These are phyloP conservation scores for Kwoniella botswanensis DNA, from an alignment of 768 basidiomycete genomes.

Conservation along the genomic window DNA sequence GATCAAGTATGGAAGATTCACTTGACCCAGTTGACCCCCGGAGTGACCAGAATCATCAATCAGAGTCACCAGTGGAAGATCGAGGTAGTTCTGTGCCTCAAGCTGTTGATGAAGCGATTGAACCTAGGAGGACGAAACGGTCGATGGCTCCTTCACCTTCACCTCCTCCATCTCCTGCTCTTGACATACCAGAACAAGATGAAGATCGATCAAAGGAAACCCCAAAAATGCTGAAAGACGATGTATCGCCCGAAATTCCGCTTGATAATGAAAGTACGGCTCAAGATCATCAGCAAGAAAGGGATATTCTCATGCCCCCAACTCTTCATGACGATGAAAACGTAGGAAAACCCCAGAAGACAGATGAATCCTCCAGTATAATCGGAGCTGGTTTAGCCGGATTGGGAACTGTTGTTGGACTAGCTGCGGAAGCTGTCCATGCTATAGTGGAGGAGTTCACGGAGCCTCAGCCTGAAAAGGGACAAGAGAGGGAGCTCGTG, in stretches of 20 bases:
- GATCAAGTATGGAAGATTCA: neutral
- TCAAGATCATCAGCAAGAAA: neutral
- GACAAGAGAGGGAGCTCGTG: neutral
- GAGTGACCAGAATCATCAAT: neutral
- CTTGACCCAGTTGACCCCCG: neutral
- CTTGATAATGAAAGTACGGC: neutral
- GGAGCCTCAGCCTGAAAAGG: neutral
- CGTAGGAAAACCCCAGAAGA: neutral
- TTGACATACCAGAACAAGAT: neutral
- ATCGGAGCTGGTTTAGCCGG: neutral
- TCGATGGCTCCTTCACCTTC: slow-evolving; percentile 39
- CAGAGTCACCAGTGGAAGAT: neutral
- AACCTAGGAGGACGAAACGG: slow-evolving; percentile 16
- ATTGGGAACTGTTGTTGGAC: neutral
- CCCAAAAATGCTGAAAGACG: neutral
- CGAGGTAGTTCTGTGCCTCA: neutral
- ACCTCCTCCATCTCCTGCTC: neutral
- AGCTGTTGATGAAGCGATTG: neutral
- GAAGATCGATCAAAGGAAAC: neutral
- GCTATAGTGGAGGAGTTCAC: neutral
- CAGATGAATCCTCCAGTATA: neutral
- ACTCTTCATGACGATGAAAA: neutral
- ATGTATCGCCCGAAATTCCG: neutral
- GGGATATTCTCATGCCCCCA: neutral
- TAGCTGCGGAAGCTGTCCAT: neutral